phyloP scores from a whole-genome alignment of 75 land plant genomes.

The Sequoiadendron giganteum region DNA sequence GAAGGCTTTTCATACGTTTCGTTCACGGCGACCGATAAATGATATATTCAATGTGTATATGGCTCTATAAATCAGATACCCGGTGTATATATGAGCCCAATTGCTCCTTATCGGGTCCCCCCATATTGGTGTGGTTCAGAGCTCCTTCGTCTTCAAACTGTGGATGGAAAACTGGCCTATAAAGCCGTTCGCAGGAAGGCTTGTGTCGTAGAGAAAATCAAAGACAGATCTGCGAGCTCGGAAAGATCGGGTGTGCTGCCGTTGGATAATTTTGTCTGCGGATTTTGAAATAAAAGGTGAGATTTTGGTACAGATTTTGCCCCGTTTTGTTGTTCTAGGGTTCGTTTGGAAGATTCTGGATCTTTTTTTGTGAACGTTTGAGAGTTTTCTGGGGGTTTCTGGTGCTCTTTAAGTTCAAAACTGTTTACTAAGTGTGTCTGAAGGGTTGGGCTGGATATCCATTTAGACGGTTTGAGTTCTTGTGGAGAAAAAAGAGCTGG shows the following conservation, averaged over 20 bases:
- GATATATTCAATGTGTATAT: neutral
- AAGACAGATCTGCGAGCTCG: neutral
- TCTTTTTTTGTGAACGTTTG: neutral
- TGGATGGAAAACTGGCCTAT: neutral
- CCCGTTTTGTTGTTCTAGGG: neutral
- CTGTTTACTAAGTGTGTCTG: neutral
- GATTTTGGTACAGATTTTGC: slow-evolving; percentile 8
- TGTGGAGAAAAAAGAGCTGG: neutral
- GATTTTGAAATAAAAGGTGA: neutral
- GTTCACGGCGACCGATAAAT: neutral
- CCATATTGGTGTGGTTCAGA: neutral
- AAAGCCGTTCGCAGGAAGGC: neutral
- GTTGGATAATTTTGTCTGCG: neutral
- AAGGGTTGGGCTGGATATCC: neutral
- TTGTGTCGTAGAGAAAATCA: neutral
- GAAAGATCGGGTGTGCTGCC: neutral
- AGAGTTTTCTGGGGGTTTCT: neutral
- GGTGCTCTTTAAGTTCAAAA: neutral
- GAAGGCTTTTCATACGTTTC: neutral
- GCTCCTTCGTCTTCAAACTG: slow-evolving; percentile 11
- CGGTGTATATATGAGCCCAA: neutral
- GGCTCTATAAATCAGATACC: neutral
- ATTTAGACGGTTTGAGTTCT: neutral
- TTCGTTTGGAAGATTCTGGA: neutral
- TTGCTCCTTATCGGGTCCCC: neutral